Evolutionary conservation across 1,284 basidiomycete genomes (phyloP).

Genomic region (Sporisorium sorghi): DNA sequence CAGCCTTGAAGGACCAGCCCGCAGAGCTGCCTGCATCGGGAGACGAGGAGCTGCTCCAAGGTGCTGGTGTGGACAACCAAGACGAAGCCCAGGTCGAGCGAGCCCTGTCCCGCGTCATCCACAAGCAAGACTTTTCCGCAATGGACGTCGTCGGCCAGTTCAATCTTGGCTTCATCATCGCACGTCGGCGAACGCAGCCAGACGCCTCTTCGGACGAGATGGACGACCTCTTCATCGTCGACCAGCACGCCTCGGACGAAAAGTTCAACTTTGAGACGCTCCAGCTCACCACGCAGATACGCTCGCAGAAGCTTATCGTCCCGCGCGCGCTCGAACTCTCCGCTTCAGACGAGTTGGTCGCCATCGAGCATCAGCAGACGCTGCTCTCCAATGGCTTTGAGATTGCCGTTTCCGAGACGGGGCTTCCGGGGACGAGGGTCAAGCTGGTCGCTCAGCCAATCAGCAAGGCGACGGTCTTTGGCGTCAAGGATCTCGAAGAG

Average conservation of each 20-base stretch:
- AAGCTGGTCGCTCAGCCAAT: slow-evolving; percentile 85
- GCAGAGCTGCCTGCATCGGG: slow-evolving; percentile 9
- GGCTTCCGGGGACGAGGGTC: slow-evolving; percentile 74
- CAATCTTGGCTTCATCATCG: slow-evolving; percentile 94
- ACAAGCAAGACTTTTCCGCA: slow-evolving; percentile 83
- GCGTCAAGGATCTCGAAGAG: slow-evolving; percentile 88
- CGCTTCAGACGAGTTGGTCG: slow-evolving; percentile 88
- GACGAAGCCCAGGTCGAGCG: slow-evolving; percentile 77
- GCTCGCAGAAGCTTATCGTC: slow-evolving; percentile 85
- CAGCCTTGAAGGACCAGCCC: background rate
- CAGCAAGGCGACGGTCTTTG: slow-evolving; percentile 88
- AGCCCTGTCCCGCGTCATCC: slow-evolving; percentile 84
- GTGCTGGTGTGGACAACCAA: slow-evolving; percentile 76
- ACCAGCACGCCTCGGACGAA: slow-evolving; percentile 82
- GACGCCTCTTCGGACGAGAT: slow-evolving; percentile 22
- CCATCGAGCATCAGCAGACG: slow-evolving; percentile 84
- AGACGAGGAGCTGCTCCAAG: slow-evolving; percentile 56
- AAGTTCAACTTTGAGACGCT: slow-evolving; percentile 98
- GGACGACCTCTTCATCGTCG: slow-evolving; percentile 84
- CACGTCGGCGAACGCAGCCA: slow-evolving; percentile 73
- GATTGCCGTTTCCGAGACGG: slow-evolving; percentile 73
- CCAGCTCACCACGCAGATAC: slow-evolving; percentile 86
- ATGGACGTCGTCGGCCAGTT: slow-evolving; percentile 96
- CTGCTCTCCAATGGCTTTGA: slow-evolving; percentile 91
- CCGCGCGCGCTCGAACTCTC: slow-evolving; percentile 84